Evolutionary conservation across 208 protist species (phyloP).

Genomic region (Angomonas ambiguus): DNA sequence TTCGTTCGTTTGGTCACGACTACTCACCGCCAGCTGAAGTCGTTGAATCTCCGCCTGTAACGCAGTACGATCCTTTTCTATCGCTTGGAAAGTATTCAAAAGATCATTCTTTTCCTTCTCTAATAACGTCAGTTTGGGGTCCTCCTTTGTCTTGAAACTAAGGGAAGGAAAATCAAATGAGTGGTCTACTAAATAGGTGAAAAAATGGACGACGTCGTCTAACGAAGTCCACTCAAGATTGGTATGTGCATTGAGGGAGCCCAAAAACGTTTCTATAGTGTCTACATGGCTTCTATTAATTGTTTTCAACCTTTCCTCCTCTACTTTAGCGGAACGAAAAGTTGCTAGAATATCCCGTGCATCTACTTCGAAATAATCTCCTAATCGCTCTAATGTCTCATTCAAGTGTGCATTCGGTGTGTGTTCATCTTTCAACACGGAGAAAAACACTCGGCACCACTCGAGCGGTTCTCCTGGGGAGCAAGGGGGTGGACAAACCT

Average conservation of each 20-base stretch:
- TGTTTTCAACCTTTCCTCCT: not conserved
- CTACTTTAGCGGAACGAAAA: not conserved
- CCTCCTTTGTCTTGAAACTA: not conserved
- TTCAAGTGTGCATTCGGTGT: not conserved
- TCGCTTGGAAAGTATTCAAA: not conserved
- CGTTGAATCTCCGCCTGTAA: slow-evolving; percentile 12
- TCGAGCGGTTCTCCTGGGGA: not conserved
- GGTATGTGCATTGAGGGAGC: not conserved
- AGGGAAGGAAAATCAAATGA: not conserved
- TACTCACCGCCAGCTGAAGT: slow-evolving; percentile 18
- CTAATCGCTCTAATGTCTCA: not conserved
- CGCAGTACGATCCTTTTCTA: not conserved
- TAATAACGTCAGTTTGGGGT: not conserved
- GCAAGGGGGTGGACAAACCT: not conserved
- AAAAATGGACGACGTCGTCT: not conserved
- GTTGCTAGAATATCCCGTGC: not conserved
- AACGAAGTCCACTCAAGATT: not conserved
- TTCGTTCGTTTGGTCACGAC: slow-evolving; percentile 27
- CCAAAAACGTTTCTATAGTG: not conserved
- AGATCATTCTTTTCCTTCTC: not conserved
- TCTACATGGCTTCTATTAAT: not conserved
- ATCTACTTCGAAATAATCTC: not conserved
- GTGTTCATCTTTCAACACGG: not conserved
- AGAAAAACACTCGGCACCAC: not conserved
- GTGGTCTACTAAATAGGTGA: not conserved